Evolutionary conservation across 2,329 filamentous ascomycete genomes (phyloP).

Genomic region (Clonostachys solani): DNA sequence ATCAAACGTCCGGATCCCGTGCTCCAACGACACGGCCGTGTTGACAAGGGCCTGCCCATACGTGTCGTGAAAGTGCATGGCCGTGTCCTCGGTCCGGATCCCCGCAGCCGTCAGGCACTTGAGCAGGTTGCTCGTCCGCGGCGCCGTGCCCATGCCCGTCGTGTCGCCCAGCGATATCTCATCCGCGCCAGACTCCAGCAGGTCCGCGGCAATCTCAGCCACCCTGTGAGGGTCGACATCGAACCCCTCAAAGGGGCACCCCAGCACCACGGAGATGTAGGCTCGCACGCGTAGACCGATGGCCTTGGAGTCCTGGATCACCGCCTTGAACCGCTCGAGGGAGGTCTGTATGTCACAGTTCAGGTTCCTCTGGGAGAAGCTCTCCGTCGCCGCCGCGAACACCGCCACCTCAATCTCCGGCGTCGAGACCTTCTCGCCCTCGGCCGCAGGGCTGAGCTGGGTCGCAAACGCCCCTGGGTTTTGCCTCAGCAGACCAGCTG

Average conservation of each 20-base stretch:
- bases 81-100: slow-evolving; percentile 65
- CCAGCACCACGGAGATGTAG: slow-evolving; percentile 76
- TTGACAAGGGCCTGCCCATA: slow-evolving; percentile 85
- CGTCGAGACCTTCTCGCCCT: slow-evolving; percentile 30
- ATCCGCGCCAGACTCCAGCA: slow-evolving; percentile 84
- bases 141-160: slow-evolving; percentile 84
- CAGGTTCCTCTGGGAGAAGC: slow-evolving; percentile 76
- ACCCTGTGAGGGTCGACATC: slow-evolving; percentile 60
- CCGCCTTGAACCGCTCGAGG: slow-evolving; percentile 63
- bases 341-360: slow-evolving; percentile 77
- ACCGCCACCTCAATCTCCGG: slow-evolving; percentile 68
- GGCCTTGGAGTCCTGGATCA: slow-evolving; percentile 65
- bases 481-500: slow-evolving; percentile 45
- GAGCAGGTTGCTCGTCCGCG: slow-evolving; percentile 60
- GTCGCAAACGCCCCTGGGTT: slow-evolving; percentile 45
- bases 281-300: slow-evolving; percentile 66
- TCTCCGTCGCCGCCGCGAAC: slow-evolving; percentile 78
- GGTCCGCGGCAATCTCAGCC: slow-evolving; percentile 60
- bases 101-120: slow-evolving; percentile 62
- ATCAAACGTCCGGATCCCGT: slow-evolving; percentile 77
- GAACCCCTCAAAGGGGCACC: slow-evolving; percentile 71
- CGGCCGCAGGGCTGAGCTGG: slow-evolving; percentile 36
- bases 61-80: slow-evolving; percentile 86
- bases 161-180: slow-evolving; percentile 90
- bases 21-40: slow-evolving; percentile 69